Conservation (phyloP, 495 filamentous ascomycete genomes). For the Aspergillus avenaceus region DNA sequence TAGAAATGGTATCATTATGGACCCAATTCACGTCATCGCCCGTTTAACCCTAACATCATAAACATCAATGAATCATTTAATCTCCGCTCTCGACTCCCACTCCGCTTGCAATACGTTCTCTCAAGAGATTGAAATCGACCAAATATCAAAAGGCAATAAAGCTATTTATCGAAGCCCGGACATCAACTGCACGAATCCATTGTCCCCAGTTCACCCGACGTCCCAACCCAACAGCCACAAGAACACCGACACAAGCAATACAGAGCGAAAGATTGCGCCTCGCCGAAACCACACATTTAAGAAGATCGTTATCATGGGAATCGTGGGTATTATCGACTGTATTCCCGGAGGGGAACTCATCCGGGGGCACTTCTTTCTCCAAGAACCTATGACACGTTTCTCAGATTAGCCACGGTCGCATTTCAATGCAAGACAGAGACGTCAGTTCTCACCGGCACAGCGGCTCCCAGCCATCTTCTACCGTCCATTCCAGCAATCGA, state of each 20-base stretch:
- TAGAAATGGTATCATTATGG: background rate
- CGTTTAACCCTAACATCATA: no score
- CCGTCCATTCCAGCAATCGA: slow-evolving; percentile 49
- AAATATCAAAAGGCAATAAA: no score
- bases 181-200: no score
- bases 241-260: background rate
- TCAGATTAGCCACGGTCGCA: background rate
- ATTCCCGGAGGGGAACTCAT: slow-evolving; percentile 3
- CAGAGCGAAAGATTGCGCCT: background rate
- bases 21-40: no score
- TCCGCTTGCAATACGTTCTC: no score
- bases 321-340: background rate
- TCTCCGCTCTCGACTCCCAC: no score
- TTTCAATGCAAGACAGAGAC: background rate
- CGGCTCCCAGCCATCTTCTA: slow-evolving; percentile 54
- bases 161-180: no score
- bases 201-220: background rate
- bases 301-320: background rate
- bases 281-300: background rate
- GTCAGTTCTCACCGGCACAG: slow-evolving; percentile 40
- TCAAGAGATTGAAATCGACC: no score
- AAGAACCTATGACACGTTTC: slow-evolving; percentile 15
- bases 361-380: slow-evolving; percentile 9
- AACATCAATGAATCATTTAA: no score
- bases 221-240: background rate